Percentiles rank a stretch among this genome's conserved stretches.
Conservation (phyloP, 2,329 filamentous ascomycete genomes). For the Sclerotinia sclerotiorum region DNA sequence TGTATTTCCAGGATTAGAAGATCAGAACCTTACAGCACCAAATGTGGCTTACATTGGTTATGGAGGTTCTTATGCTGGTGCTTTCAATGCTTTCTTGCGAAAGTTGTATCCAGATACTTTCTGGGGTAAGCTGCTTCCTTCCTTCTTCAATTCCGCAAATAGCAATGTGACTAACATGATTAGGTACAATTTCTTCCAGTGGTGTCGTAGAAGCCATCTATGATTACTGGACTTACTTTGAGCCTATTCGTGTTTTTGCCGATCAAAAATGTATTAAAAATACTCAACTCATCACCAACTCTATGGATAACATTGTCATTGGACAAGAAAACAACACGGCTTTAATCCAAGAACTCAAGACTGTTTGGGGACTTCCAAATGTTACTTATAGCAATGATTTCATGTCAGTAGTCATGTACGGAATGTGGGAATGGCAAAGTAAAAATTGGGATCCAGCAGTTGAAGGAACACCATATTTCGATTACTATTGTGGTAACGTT, state of each 20-base stretch:
- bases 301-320: slow-evolving; percentile 59
- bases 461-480: slow-evolving; percentile 48
- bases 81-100: slow-evolving; percentile 73
- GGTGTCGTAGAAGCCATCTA: slow-evolving; percentile 76
- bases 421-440: slow-evolving; percentile 53
- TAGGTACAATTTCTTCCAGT: slow-evolving; percentile 70
- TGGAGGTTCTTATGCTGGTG: slow-evolving; percentile 81
- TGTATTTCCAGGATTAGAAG: slow-evolving; percentile 67
- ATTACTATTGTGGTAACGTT: slow-evolving; percentile 56
- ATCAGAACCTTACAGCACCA: slow-evolving; percentile 64
- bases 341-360: slow-evolving; percentile 48
- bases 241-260: slow-evolving; percentile 56
- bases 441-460: slow-evolving; percentile 60
- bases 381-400: slow-evolving; percentile 51
- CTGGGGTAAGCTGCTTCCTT: slow-evolving; percentile 52
- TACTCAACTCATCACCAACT: slow-evolving; percentile 59
- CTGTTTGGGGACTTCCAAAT: slow-evolving; percentile 51
- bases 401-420: slow-evolving; percentile 46
- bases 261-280: slow-evolving; percentile 63
- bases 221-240: slow-evolving; percentile 70
- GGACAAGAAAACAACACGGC: slow-evolving; percentile 47
- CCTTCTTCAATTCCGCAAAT: neutral
- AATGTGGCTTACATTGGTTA: slow-evolving; percentile 74
- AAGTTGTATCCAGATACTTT: slow-evolving; percentile 76
- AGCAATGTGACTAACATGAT: slow-evolving; percentile 10